A percentile compares a stretch with the other conserved stretches of the same genome.
These are phyloP conservation scores for Tagetes erecta DNA, from an alignment of 129 eudicot genomes.

Conservation along the genomic window DNA sequence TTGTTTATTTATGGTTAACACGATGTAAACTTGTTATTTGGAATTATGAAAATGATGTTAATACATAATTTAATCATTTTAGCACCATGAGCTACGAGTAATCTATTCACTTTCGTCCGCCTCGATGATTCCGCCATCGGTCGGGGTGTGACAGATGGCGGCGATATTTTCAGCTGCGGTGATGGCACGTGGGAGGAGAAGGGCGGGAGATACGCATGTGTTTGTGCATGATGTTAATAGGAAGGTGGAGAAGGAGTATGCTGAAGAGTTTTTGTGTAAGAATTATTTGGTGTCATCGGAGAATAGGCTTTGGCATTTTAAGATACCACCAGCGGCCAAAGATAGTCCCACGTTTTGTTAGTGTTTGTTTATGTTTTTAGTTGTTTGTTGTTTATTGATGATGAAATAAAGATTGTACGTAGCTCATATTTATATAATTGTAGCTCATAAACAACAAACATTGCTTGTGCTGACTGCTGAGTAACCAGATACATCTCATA, in stretches of 20 bases:
- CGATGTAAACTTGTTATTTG: too few species aligned
- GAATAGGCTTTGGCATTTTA: slow-evolving; percentile 60
- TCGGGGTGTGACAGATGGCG: too few species aligned
- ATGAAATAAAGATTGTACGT: slow-evolving; percentile 12
- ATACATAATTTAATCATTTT: too few species aligned
- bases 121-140: too few species aligned
- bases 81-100: too few species aligned
- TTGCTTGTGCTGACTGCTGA: too few species aligned
- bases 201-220: slow-evolving; percentile 48
- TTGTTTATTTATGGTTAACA: too few species aligned
- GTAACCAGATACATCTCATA: too few species aligned
- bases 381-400: background rate
- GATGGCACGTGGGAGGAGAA: slow-evolving; percentile 45
- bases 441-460: too few species aligned
- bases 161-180: slow-evolving; percentile 57
- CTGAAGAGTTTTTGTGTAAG: slow-evolving; percentile 52
- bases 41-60: too few species aligned
- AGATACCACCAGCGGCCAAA: slow-evolving; percentile 41
- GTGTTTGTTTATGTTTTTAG: background rate
- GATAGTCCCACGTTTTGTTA: slow-evolving; percentile 37
- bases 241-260: slow-evolving; percentile 51
- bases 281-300: slow-evolving; percentile 38
- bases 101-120: too few species aligned
- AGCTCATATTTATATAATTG: too few species aligned
- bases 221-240: slow-evolving; percentile 59